Evolutionary conservation across 1,284 basidiomycete genomes (phyloP).

Genomic region (Fomitopsis betulina): DNA sequence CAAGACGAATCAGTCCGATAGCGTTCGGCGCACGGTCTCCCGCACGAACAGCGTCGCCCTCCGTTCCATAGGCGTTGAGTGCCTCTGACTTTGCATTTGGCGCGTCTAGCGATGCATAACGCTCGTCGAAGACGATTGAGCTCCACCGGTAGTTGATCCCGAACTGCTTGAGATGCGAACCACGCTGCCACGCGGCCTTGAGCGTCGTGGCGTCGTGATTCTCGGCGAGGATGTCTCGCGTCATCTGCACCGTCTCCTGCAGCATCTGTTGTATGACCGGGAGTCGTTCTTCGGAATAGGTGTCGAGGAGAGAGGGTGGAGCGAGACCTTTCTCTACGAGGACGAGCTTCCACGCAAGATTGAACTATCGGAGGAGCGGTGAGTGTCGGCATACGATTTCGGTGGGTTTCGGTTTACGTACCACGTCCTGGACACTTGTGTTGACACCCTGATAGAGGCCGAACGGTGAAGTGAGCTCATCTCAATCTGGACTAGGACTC

Average conservation of each 20-base stretch:
- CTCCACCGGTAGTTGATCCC: conserved; percentile 46
- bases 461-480: too few species aligned
- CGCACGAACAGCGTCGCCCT: conserved; percentile 27
- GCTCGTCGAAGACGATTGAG: conserved; percentile 37
- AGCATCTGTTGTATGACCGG: conserved; percentile 26
- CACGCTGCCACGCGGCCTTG: conserved; percentile 5
- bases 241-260: conserved; percentile 10
- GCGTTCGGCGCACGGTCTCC: conserved; percentile 45
- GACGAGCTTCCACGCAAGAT: conserved; percentile 30
- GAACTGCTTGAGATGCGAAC: conserved; percentile 31
- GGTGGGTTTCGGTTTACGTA: background rate
- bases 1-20: conserved; percentile 24
- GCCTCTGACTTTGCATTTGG: conserved; percentile 2
- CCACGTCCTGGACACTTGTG: conserved; percentile 9
- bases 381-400: background rate
- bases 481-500: background rate
- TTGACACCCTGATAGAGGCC: conserved; percentile 6
- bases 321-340: conserved; percentile 26
- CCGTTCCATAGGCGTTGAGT: background rate
- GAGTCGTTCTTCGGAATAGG: conserved; percentile 24
- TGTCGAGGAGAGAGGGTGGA: conserved; percentile 17
- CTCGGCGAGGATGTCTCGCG: background rate
- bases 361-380: conserved; percentile 16
- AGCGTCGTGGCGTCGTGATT: background rate
- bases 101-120: conserved; percentile 12